Evolutionary conservation across 805 yeast genomes (phyloP), one percentile per base, ranked within the genome.

Genomic region (Kluyveromyces aestuarii): DNA sequence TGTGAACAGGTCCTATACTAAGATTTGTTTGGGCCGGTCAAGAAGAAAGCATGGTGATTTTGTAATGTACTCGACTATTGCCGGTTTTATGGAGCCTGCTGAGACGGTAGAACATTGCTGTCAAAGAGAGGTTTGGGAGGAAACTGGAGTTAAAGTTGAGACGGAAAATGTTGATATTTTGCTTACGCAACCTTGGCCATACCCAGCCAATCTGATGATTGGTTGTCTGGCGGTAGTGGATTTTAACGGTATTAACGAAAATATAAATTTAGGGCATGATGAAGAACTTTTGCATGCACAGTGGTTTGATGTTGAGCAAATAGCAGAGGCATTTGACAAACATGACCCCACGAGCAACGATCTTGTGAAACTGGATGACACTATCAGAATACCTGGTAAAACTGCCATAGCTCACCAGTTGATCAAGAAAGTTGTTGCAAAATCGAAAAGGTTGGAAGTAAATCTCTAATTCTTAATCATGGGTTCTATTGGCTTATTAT

Each of bases 151-250:
- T 33, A 73, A 68, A 47, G 81, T 80, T 47, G 55, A 65, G 2
- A 63, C 74, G 27, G 68, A 69, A 10, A 64, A 75, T 3, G 83
- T 91, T 25, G 66, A 72, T 46, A 74, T 91, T 47, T 67, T 83
- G 19, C 72, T 80, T 57, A 77, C 91, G 11, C 98, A 91, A 68
- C 98, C 98, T 5, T 91, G 98, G 98, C 98, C 98, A 16, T 91
- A 82, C 65, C 98, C 98, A 1, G 89, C 87, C 0, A 88, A 84
- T 62, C 67, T 91, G 58, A 90, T 90, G 98, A 76, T 90, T 56
- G 97, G 97, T 10, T 90, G 96, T 64, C 63, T 89, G 47, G 96
- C 80, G 1, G 66, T 76, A 33, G 91, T 88, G 16, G 83, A 82
- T 1, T 77, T 80, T 59, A 77, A 84, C 54, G 85, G 84, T 1